Evolutionary conservation across 106 monocot species (phyloP).

Genomic region (Dendrobium nobile): DNA sequence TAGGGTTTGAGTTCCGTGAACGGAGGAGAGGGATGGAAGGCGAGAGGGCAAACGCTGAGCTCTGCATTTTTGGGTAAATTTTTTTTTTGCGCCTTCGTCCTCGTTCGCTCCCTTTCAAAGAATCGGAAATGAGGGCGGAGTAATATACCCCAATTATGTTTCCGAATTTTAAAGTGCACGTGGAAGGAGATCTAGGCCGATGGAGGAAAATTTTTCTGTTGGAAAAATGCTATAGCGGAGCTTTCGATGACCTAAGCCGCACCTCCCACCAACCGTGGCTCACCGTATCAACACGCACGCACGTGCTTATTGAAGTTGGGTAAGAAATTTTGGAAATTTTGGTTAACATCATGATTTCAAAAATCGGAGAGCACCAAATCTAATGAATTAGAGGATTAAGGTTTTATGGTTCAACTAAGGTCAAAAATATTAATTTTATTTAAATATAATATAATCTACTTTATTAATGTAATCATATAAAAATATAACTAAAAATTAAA

Average conservation of each 20-base stretch:
- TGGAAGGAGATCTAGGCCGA: background rate
- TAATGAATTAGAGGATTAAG: too few relatives aligned
- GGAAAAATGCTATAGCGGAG: background rate
- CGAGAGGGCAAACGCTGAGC: constrained; percentile 25
- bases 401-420: too few relatives aligned
- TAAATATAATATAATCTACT: too few relatives aligned
- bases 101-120: background rate
- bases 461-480: too few relatives aligned
- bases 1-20: constrained; percentile 6
- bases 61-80: constrained; percentile 18
- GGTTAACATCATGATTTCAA: too few relatives aligned
- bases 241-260: background rate
- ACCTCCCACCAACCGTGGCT: background rate
- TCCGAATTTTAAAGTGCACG: background rate
- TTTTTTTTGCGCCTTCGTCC: background rate
- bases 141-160: background rate
- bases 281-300: background rate
- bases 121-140: background rate
- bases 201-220: background rate
- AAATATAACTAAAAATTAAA: too few relatives aligned
- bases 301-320: background rate
- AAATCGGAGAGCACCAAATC: too few relatives aligned
- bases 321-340: too few relatives aligned
- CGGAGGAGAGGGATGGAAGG: constrained; percentile 14
- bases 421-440: too few relatives aligned